Percentiles rank a stretch among this genome's conserved stretches.
These are phyloP conservation scores for Epithemia pelagica DNA, from an alignment of 108 stramenopile genomes.

Conservation along the genomic window DNA sequence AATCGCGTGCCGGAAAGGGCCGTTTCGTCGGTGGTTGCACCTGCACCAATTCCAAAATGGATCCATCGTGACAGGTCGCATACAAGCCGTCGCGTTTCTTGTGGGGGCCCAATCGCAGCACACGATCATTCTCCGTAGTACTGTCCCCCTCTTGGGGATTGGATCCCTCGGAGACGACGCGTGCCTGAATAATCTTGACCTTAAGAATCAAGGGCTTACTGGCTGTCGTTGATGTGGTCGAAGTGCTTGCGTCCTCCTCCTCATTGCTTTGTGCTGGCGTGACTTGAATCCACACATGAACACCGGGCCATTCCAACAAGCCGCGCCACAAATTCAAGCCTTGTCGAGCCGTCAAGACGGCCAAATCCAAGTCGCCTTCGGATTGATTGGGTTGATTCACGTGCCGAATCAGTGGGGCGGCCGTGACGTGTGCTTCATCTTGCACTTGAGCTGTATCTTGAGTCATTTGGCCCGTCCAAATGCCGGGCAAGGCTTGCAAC, in stretches of 20 bases:
- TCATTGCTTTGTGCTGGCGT: conserved; percentile 23
- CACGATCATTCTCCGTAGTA: conserved; percentile 33
- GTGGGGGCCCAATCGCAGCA: conserved; percentile 45
- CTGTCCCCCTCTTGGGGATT: conserved; percentile 11
- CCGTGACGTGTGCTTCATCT: conserved; percentile 69
- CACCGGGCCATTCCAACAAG: conserved; percentile 94
- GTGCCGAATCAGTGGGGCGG: conserved; percentile 74
- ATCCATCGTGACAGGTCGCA: conserved; percentile 84
- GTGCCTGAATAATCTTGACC: conserved; percentile 63
- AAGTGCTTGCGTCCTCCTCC: neutral
- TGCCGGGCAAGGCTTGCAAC: conserved; percentile 61
- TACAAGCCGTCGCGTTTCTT: conserved; percentile 70
- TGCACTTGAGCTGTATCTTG: conserved; percentile 77
- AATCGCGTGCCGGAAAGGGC: conserved; percentile 89
- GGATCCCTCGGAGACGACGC: conserved; percentile 43
- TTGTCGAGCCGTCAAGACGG: conserved; percentile 57
- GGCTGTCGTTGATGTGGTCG: neutral
- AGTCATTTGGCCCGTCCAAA: conserved; percentile 62
- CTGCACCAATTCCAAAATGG: conserved; percentile 77
- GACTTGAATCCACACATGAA: conserved; percentile 67
- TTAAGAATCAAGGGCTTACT: conserved; percentile 22
- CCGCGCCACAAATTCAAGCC: conserved; percentile 88
- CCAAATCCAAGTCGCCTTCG: conserved; percentile 61
- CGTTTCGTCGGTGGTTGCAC: conserved; percentile 89
- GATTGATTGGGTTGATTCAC: conserved; percentile 17